These are phyloP conservation scores for Ceratocystis diversiconidia DNA, from an alignment of 2,329 filamentous ascomycete species.

Conservation along the genomic window DNA sequence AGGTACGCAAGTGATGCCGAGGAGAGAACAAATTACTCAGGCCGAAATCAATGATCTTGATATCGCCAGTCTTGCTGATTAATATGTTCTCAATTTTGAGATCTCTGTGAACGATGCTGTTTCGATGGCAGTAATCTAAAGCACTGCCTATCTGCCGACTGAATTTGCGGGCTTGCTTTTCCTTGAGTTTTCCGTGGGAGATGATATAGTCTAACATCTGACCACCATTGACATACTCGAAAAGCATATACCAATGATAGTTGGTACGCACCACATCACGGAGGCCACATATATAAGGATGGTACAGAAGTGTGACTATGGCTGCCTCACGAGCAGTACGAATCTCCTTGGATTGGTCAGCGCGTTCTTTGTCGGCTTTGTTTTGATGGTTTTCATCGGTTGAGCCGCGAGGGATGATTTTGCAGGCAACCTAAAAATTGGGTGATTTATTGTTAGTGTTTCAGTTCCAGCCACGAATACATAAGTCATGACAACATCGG, in stretches of 20 bases:
- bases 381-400: conserved; percentile 68
- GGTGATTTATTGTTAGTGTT: conserved; percentile 1
- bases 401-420: conserved; percentile 86
- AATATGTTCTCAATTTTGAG: conserved; percentile 98
- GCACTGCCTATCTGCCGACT: conserved; percentile 93
- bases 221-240: conserved; percentile 95
- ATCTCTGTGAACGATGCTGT: conserved; percentile 95
- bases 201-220: conserved; percentile 99
- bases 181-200: conserved; percentile 90
- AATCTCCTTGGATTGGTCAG: conserved; percentile 93
- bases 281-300: conserved; percentile 92
- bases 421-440: conserved; percentile 67
- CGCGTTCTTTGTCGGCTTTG: conserved; percentile 64
- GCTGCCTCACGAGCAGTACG: conserved; percentile 88
- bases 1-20: conserved; percentile 75
- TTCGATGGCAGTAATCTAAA: conserved; percentile 91
- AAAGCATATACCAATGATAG: conserved; percentile 99
- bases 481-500: not conserved
- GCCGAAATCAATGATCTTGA: conserved; percentile 98
- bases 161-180: conserved; percentile 96
- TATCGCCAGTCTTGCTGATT: conserved; percentile 97
- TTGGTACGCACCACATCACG: conserved; percentile 89
- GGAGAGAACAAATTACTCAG: conserved; percentile 93
- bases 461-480: not conserved
- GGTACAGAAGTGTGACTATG: conserved; percentile 85